A percentile compares a stretch with the other conserved stretches of the same genome.
phyloP scores from a whole-genome alignment of 345 rosid species.

The Limnanthes douglasii region DNA sequence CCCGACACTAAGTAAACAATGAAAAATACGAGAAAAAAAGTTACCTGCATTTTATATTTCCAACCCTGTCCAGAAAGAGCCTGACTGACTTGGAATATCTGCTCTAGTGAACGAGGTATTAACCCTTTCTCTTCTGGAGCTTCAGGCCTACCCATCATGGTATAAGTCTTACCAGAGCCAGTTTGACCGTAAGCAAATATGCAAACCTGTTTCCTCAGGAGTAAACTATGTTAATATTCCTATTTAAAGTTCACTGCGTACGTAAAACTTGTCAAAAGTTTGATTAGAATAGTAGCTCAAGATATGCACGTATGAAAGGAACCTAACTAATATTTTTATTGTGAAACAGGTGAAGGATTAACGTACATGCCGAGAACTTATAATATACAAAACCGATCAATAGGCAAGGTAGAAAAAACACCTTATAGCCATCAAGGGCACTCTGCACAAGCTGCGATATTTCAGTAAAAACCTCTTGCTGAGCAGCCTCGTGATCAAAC shows the following conservation, averaged over 20 bases:
- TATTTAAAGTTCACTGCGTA: slow-evolving; percentile 3
- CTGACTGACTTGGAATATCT: slow-evolving; percentile 80
- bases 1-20: background rate
- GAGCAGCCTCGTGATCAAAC: slow-evolving; percentile 60
- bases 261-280: too few species aligned
- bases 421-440: slow-evolving; percentile 99
- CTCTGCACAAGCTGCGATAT: slow-evolving; percentile 97
- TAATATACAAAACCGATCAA: background rate
- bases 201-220: slow-evolving; percentile 48
- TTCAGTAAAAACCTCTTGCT: slow-evolving; percentile 85
- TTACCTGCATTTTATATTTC: slow-evolving; percentile 96
- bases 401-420: slow-evolving; percentile 5
- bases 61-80: slow-evolving; percentile 82
- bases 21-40: background rate
- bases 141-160: slow-evolving; percentile 98
- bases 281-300: too few species aligned
- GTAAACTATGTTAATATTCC: background rate
- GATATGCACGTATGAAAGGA: too few species aligned
- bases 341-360: too few species aligned
- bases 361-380: background rate
- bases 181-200: slow-evolving; percentile 98
- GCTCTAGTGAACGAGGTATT: slow-evolving; percentile 85
- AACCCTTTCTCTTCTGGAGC: slow-evolving; percentile 55
- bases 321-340: too few species aligned
- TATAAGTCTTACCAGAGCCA: slow-evolving; percentile 93